These are phyloP conservation scores for Cucurbita pepo DNA, from an alignment of 306 rosid genomes.

Conservation along the genomic window DNA sequence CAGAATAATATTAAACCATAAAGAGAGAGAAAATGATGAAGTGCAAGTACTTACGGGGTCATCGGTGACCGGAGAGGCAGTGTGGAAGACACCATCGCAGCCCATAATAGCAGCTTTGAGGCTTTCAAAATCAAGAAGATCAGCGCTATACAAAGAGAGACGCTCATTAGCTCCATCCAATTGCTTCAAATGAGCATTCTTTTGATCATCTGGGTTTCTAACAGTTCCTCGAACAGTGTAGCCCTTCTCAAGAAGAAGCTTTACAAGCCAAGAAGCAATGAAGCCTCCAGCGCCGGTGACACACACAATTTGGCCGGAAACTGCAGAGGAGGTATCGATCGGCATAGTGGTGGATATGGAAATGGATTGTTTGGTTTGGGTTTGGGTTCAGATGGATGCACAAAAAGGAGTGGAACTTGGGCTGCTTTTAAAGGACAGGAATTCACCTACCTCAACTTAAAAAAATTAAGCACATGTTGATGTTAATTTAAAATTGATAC, in stretches of 20 bases:
- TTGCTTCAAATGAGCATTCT: constrained; percentile 63
- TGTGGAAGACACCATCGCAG: constrained; percentile 68
- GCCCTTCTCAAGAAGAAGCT: constrained; percentile 53
- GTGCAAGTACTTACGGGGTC: constrained; percentile 36
- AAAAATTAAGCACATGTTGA: too few relatives aligned
- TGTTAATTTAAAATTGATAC: too few relatives aligned
- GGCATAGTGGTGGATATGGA: constrained; percentile 24
- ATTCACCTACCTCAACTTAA: too few relatives aligned
- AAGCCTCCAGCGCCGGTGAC: constrained; percentile 94
- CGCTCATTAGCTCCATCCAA: constrained; percentile 74
- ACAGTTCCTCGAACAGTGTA: constrained; percentile 73
- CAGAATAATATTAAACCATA: too few relatives aligned
- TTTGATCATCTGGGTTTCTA: constrained; percentile 74
- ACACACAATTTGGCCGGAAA: constrained; percentile 40
- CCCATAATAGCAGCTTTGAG: constrained; percentile 42
- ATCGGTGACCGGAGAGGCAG: constrained; percentile 81
- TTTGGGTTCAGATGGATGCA: too few relatives aligned
- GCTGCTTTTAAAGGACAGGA: too few relatives aligned
- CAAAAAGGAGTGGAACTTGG: too few relatives aligned
- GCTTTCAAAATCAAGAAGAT: constrained; percentile 53
- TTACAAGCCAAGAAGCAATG: constrained; percentile 89
- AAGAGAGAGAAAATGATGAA: neutral
- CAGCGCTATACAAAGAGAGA: constrained; percentile 41
- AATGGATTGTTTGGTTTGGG: neutral
- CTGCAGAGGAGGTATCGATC: constrained; percentile 5